Evolutionary conservation across 2,329 filamentous ascomycete genomes (phyloP), one percentile per base, ranked within the genome.

Genomic region (Chrysoporthe puriensis): DNA sequence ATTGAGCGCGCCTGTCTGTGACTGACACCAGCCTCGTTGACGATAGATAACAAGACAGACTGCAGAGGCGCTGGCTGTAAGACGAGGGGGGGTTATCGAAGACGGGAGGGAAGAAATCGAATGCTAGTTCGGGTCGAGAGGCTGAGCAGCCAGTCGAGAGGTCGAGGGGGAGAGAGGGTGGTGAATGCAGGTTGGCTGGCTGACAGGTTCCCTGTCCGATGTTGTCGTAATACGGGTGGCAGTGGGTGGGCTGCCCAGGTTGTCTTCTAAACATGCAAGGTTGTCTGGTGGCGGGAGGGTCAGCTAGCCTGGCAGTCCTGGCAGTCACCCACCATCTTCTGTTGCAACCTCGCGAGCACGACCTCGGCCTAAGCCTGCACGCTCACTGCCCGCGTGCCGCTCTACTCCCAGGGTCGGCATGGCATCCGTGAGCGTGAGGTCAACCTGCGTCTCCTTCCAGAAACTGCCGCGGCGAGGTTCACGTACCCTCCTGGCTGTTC

Each of bases 221-320:
- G 50, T 34, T 26, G 50, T 54, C 50, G 50, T 54, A 54, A 54
- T 54, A 32, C 50, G 50, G 26, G 50, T 21, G 50, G 50, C 11
- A 16, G 21, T 13, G 50, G 26, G 50, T 54, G 50, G 50, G 50
- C 13, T 54, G 9, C 26, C 50, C 50, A 54, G 50, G 13, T 26
- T 26, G 26, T 14, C 50, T 54, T 16, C 50, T 16, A 14, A 26
- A 21, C 14, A 14, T 16, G 16, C 50, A 54, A 32, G 50, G 50
- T 16, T 54, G 50, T 11, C 21, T 52, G 32, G 50, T 32, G 50
- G 50, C 50, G 50, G 50, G n/a, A 52, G 14, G 50, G 5, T 52
- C 11, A 52, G 21, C 36, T 40, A 40, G 36, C 36, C 26, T 26
- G 26, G 26, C 26, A 26, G 26, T 26, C 26, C 26, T 26, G 26